Percentiles rank a stretch among this genome's conserved stretches.
phyloP scores from a whole-genome alignment of 768 basidiomycete genomes.

The Boletus rex-veris region DNA sequence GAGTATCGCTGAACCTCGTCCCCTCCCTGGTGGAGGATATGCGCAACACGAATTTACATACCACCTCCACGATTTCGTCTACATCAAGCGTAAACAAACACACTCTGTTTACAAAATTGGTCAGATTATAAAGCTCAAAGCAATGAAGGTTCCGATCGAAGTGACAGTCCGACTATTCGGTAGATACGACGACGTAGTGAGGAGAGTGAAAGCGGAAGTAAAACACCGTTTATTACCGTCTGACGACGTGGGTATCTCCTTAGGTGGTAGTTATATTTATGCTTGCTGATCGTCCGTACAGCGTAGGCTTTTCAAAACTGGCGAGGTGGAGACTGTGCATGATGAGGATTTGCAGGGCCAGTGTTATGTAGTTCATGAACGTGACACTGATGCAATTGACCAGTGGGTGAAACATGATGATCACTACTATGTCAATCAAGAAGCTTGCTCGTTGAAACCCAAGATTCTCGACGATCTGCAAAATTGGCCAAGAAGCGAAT shows the following conservation, averaged over 20 bases:
- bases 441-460: slow-evolving; percentile 15
- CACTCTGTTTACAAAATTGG: slow-evolving; percentile 45
- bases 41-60: slow-evolving; percentile 44
- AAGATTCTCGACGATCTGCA: slow-evolving; percentile 21
- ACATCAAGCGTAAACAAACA: slow-evolving; percentile 38
- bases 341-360: slow-evolving; percentile 48
- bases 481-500: slow-evolving; percentile 25
- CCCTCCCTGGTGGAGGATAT: slow-evolving; percentile 34
- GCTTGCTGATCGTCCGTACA: slow-evolving; percentile 14
- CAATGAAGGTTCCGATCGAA: slow-evolving; percentile 24
- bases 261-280: background rate
- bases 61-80: slow-evolving; percentile 62
- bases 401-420: slow-evolving; percentile 51
- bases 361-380: slow-evolving; percentile 46
- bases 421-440: slow-evolving; percentile 53
- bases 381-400: slow-evolving; percentile 29
- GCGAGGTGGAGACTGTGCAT: slow-evolving; percentile 23
- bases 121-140: slow-evolving; percentile 46
- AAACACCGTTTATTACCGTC: slow-evolving; percentile 20
- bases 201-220: slow-evolving; percentile 14
- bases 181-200: slow-evolving; percentile 42
- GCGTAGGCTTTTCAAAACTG: slow-evolving; percentile 42
- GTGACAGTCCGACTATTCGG: slow-evolving; percentile 42
- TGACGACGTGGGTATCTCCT: slow-evolving; percentile 41
- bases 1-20: slow-evolving; percentile 20